Evolutionary conservation across 768 basidiomycete genomes (phyloP), one percentile per base, ranked within the genome.

Genomic region (Grammothele lineata): DNA sequence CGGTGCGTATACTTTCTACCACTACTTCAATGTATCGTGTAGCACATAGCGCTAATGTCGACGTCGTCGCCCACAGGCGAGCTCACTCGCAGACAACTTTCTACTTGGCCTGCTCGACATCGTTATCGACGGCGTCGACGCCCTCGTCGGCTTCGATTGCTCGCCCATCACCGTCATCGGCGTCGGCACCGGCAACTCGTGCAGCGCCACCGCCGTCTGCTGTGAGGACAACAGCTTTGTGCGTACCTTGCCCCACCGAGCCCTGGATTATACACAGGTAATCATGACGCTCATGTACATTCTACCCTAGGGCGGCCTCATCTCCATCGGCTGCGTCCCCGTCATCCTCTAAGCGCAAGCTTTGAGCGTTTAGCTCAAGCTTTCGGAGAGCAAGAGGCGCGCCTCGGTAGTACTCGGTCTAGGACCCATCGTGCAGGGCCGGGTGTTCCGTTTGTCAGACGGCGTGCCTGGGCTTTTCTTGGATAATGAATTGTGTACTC

Each of bases 181-280:
- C 15, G 41, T 56, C 17, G 58, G 50, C 41, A 26, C 30, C 34
- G 62, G 57, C 33, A 45, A 35, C 33, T 48, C 51, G 4, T 60
- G 61, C 56, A 34, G 22, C 10, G 47, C 56, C 11, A 38, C 48
- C 35, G 43, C 56, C 3, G 59, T 62, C n/a, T 64, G 62, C 53
- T 61, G 62, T 54, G 43, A 48, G 37, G 46, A 61, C 51, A 62
- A 57, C 49, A n/a, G n/a, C n/a, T n/a, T n/a, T n/a, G n/a, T n/a
- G n/a, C n/a, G n/a, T n/a, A n/a, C n/a, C n/a, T n/a, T n/a, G n/a
- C n/a, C n/a, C n/a, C n/a, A n/a, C n/a, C n/a, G n/a, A n/a, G n/a
- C n/a, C n/a, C n/a, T n/a, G n/a, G n/a, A n/a, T n/a, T n/a, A n/a
- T n/a, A n/a, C n/a, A n/a, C n/a, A n/a, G n/a, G n/a, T n/a, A n/a